Evolutionary conservation across 208 protist species (phyloP).

Genomic region (Acanthamoeba healyi): DNA sequence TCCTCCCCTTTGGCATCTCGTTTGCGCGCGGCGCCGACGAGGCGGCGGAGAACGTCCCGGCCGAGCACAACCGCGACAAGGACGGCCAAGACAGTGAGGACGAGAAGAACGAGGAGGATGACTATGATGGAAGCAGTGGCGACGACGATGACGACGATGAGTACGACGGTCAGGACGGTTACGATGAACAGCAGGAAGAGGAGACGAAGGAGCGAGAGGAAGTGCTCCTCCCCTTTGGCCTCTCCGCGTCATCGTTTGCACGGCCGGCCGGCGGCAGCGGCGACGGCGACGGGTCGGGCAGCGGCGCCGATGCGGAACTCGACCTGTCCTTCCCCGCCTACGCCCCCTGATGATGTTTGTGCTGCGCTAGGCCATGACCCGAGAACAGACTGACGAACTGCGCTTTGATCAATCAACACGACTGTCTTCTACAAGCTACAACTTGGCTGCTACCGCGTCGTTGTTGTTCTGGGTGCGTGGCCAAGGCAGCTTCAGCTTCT

Average conservation of each 20-base stretch:
- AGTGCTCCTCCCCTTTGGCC: slow-evolving; percentile 54
- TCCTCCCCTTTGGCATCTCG: slow-evolving; percentile 44
- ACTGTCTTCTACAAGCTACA: too few species aligned
- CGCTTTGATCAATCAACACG: too few species aligned
- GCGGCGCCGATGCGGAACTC: not conserved
- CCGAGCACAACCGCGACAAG: not conserved
- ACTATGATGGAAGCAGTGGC: not conserved
- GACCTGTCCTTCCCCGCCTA: slow-evolving; percentile 3
- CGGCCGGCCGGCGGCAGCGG: too few species aligned
- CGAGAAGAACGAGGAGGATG: not conserved
- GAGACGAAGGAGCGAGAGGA: not conserved
- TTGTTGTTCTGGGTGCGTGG: too few species aligned
- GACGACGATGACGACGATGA: not conserved
- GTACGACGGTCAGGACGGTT: not conserved
- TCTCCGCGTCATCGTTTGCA: not conserved
- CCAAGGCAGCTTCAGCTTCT: too few species aligned
- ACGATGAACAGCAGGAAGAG: not conserved
- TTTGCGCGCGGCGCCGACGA: not conserved
- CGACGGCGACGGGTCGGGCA: not conserved
- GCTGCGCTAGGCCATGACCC: too few species aligned
- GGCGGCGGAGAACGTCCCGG: not conserved
- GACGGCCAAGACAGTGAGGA: not conserved
- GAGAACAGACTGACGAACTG: too few species aligned
- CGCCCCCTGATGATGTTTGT: not conserved
- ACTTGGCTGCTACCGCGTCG: too few species aligned